A percentile compares a stretch with the other conserved stretches of the same genome.
These are phyloP conservation scores for Paecilomyces formosus DNA, from an alignment of 2,329 filamentous ascomycete genomes.

Conservation along the genomic window DNA sequence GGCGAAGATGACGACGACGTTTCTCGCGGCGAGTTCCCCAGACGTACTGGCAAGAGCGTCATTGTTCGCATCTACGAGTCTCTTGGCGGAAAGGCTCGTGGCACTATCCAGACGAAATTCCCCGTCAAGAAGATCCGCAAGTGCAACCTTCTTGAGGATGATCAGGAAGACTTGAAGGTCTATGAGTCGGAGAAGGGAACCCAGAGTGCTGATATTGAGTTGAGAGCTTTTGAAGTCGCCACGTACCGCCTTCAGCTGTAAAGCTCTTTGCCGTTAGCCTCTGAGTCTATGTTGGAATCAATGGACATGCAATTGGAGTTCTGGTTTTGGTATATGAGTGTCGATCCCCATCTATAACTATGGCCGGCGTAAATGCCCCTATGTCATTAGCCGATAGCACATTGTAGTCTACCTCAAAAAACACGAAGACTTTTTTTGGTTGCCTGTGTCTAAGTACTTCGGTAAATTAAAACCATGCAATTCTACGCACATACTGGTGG, in stretches of 20 bases:
- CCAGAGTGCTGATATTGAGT: slow-evolving; percentile 50
- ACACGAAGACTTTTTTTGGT: not conserved
- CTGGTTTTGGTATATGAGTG: not conserved
- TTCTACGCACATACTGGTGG: not conserved
- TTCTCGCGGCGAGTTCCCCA: slow-evolving; percentile 50
- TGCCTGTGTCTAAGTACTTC: not conserved
- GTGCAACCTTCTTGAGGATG: slow-evolving; percentile 84
- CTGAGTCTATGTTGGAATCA: not conserved
- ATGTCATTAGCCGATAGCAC: not conserved
- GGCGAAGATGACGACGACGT: slow-evolving; percentile 79
- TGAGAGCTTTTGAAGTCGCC: slow-evolving; percentile 79
- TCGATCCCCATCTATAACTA: not conserved
- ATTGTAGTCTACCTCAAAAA: not conserved
- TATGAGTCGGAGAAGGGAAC: slow-evolving; percentile 22
- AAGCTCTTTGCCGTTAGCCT: not conserved
- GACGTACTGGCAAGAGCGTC: slow-evolving; percentile 66
- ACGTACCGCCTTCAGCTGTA: slow-evolving; percentile 62
- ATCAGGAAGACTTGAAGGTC: slow-evolving; percentile 59
- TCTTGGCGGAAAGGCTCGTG: slow-evolving; percentile 71
- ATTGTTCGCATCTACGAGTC: slow-evolving; percentile 83
- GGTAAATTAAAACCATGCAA: not conserved
- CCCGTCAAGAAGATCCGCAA: slow-evolving; percentile 71
- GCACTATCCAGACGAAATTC: slow-evolving; percentile 60
- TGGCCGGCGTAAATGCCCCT: not conserved
- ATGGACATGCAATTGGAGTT: not conserved